A percentile compares a stretch with the other conserved stretches of the same genome.
Evolutionary conservation across 148 eudicot species (phyloP).

Genomic region (Diospyros lotus): DNA sequence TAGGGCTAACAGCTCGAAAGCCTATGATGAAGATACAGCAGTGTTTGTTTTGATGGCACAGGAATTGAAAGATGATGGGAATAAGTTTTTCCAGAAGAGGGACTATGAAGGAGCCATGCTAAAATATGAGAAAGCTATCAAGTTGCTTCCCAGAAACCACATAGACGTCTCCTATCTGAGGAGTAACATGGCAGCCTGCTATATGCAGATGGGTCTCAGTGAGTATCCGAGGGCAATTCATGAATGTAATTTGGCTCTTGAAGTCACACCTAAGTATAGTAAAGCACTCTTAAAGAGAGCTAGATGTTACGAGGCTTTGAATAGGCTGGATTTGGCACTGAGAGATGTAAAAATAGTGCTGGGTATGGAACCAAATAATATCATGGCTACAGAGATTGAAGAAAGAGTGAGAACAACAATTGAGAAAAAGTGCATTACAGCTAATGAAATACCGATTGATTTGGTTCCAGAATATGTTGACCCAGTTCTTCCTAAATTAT

Average conservation of each 20-base stretch:
- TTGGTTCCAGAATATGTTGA: conserved; percentile 54
- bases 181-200: conserved; percentile 88
- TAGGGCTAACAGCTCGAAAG: conserved; percentile 38
- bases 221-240: conserved; percentile 91
- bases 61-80: conserved; percentile 84
- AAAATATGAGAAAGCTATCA: conserved; percentile 86
- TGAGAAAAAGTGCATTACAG: conserved; percentile 30
- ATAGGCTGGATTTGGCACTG: conserved; percentile 63
- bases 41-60: conserved; percentile 68
- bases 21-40: conserved; percentile 59
- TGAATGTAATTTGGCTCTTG: conserved; percentile 94
- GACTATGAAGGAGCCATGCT: conserved; percentile 81
- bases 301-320: conserved; percentile 81
- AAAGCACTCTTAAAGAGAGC: conserved; percentile 94
- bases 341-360: conserved; percentile 65
- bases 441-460: conserved; percentile 25
- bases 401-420: conserved; percentile 58
- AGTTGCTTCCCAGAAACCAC: conserved; percentile 81
- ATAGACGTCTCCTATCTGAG: conserved; percentile 79
- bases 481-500: conserved; percentile 21
- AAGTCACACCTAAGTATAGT: conserved; percentile 78
- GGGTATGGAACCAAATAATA: conserved; percentile 71
- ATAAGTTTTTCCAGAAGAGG: conserved; percentile 76
- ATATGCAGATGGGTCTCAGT: conserved; percentile 84
- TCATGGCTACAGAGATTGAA: conserved; percentile 73